Evolutionary conservation across 1,139 yeast species (phyloP).

Genomic region (Lodderomyces margitis): DNA sequence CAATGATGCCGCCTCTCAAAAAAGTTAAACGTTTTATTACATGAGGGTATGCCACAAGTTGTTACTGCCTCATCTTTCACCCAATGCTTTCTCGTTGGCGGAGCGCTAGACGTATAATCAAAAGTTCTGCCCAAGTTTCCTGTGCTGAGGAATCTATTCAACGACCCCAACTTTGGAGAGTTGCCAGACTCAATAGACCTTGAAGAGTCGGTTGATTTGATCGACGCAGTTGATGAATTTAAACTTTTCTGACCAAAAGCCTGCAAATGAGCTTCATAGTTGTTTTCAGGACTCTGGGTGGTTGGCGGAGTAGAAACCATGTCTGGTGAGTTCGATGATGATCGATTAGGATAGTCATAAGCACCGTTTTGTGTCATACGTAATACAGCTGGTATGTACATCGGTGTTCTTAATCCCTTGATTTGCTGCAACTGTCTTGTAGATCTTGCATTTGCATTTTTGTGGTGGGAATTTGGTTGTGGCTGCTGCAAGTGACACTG

Average conservation of each 20-base stretch:
- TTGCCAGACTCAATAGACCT: conserved; percentile 29
- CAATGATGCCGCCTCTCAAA: conserved; percentile 93
- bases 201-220: conserved; percentile 38
- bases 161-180: conserved; percentile 16
- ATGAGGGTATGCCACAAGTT: conserved; percentile 57
- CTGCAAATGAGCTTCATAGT: conserved; percentile 14
- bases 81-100: conserved; percentile 77
- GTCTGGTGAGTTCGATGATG: conserved; percentile 53
- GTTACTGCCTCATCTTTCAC: conserved; percentile 63
- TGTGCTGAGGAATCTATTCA: conserved; percentile 10
- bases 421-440: conserved; percentile 49
- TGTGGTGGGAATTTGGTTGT: conserved; percentile 11
- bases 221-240: conserved; percentile 25
- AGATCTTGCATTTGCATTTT: conserved; percentile 11
- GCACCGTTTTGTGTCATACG: conserved; percentile 41
- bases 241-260: conserved; percentile 10
- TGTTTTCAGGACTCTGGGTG: conserved; percentile 10
- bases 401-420: conserved; percentile 74
- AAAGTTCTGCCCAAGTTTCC: conserved; percentile 18
- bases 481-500: conserved; percentile 5
- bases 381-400: conserved; percentile 87
- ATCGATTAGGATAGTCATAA: conserved; percentile 12
- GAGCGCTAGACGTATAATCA: conserved; percentile 34
- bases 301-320: conserved; percentile 33
- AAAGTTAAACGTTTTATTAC: conserved; percentile 63